These are phyloP conservation scores for Penicillium digitatum DNA, from an alignment of 2,329 filamentous ascomycete genomes.

Conservation along the genomic window DNA sequence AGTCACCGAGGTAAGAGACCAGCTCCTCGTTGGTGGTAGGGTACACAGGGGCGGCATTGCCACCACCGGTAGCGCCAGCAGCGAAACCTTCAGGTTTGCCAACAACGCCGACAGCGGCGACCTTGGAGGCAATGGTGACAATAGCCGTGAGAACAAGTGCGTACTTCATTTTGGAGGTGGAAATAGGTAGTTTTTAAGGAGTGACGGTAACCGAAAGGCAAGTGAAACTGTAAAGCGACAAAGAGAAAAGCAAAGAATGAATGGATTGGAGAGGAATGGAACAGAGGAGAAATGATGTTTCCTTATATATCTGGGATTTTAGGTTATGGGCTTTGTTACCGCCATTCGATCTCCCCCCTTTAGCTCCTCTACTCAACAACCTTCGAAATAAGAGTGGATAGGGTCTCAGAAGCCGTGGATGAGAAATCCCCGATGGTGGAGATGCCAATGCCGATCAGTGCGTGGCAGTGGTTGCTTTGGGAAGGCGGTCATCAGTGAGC, in stretches of 20 bases:
- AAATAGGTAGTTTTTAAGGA: background rate
- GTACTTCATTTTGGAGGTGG: constrained; percentile 1
- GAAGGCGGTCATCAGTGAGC: background rate
- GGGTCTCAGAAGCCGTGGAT: background rate
- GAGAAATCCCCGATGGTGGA: background rate
- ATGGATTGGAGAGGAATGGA: background rate
- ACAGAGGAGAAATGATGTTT: background rate
- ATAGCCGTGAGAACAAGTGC: constrained; percentile 2
- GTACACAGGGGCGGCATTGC: constrained; percentile 2
- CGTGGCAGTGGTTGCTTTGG: background rate
- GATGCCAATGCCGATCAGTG: background rate
- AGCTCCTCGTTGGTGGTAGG: constrained; percentile 8
- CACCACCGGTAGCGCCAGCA: constrained; percentile 7
- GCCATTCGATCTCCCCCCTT: background rate
- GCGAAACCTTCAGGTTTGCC: constrained; percentile 10
- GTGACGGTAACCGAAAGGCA: background rate
- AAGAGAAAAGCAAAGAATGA: background rate
- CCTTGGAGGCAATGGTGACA: constrained; percentile 1
- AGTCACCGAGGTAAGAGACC: constrained; percentile 8
- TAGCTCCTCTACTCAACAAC: background rate
- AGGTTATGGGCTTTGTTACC: background rate
- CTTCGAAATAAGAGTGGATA: background rate
- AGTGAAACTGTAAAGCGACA: background rate
- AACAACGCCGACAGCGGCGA: constrained; percentile 4
- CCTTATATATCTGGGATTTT: background rate